Conservation (phyloP, 1,284 basidiomycete genomes). For the Cutaneotrichosporon dermatis region DNA sequence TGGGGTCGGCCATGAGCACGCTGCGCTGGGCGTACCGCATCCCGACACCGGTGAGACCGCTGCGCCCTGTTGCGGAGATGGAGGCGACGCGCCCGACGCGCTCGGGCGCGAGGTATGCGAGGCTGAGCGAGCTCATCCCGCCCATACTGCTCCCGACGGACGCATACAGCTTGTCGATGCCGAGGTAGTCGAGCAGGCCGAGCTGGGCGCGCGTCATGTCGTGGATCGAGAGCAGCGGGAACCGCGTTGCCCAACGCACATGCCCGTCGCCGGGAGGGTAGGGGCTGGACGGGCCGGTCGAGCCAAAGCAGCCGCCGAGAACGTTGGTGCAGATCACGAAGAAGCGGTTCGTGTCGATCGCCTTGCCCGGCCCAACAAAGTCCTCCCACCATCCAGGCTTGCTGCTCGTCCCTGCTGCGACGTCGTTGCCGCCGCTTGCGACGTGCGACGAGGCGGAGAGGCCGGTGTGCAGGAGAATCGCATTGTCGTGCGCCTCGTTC, state of each 20-base stretch:
- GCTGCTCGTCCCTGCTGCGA: conserved; percentile 54
- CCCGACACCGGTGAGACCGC: conserved; percentile 84
- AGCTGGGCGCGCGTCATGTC: conserved; percentile 96
- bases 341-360: conserved; percentile 87
- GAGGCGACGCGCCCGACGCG: conserved; percentile 84
- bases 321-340: conserved; percentile 97
- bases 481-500: conserved; percentile 73
- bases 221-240: conserved; percentile 88
- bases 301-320: conserved; percentile 94
- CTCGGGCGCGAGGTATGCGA: conserved; percentile 85
- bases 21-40: conserved; percentile 82
- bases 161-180: conserved; percentile 81
- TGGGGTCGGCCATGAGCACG: conserved; percentile 99
- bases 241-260: conserved; percentile 77
- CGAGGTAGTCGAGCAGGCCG: conserved; percentile 73
- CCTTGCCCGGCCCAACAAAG: conserved; percentile 91
- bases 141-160: conserved; percentile 94
- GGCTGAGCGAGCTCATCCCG: conserved; percentile 95
- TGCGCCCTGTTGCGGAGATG: conserved; percentile 89
- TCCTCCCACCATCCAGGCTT: conserved; percentile 92
- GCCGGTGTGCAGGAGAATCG: conserved; percentile 94
- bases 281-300: conserved; percentile 86
- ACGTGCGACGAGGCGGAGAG: conserved; percentile 94
- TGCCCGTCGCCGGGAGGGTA: conserved; percentile 53
- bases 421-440: conserved; percentile 72